These are phyloP conservation scores for Auriscalpium microsporum DNA, from an alignment of 768 basidiomycete species.

Conservation along the genomic window DNA sequence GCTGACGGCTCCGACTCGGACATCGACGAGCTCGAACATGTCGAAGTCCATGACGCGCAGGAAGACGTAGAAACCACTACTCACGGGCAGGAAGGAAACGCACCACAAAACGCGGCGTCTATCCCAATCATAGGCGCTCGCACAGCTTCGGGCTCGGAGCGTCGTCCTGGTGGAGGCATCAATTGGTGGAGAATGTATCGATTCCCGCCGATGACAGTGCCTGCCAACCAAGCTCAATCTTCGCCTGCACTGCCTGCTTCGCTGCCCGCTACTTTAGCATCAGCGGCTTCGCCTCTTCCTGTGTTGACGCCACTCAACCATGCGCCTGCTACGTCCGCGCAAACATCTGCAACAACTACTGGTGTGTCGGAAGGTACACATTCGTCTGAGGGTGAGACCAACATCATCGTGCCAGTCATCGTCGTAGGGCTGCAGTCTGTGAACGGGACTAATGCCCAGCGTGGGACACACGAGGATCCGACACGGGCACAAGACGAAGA, in stretches of 20 bases:
- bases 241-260: not conserved
- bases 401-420: slow-evolving; percentile 68
- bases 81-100: not conserved
- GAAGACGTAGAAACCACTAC: slow-evolving; percentile 17
- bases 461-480: slow-evolving; percentile 6
- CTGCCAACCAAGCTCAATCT: slow-evolving; percentile 14
- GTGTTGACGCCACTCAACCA: not conserved
- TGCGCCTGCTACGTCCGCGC: slow-evolving; percentile 4
- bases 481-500: slow-evolving; percentile 2
- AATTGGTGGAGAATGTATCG: slow-evolving; percentile 83
- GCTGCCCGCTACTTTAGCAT: not conserved
- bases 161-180: slow-evolving; percentile 36
- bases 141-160: slow-evolving; percentile 29
- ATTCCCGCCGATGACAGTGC: slow-evolving; percentile 61
- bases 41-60: slow-evolving; percentile 1
- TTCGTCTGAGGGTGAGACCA: slow-evolving; percentile 8
- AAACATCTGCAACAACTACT: slow-evolving; percentile 14
- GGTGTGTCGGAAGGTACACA: slow-evolving; percentile 7
- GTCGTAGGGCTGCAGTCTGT: slow-evolving; percentile 79
- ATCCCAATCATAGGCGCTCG: slow-evolving; percentile 18
- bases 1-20: slow-evolving; percentile 30
- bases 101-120: not conserved
- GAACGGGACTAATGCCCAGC: slow-evolving; percentile 28
- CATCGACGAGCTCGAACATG: not conserved
- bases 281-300: not conserved